Conservation (phyloP, 345 rosid genomes). For the Triadica sebifera region DNA sequence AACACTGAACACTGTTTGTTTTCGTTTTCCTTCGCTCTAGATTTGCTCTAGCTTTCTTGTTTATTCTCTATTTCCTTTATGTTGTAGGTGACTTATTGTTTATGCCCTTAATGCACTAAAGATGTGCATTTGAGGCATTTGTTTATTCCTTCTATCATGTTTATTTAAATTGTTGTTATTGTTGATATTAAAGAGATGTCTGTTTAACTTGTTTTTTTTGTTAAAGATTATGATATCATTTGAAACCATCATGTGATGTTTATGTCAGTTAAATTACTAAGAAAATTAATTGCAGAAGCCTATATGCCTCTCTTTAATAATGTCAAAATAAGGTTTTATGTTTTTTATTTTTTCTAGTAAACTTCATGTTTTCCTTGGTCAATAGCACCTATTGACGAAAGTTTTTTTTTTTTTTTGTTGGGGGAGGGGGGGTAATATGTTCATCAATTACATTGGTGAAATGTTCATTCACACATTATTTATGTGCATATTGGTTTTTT, state of each 20-base stretch:
- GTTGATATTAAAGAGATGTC: no score
- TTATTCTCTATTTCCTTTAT: not conserved
- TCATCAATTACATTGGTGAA: no score
- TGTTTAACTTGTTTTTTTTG: not conserved
- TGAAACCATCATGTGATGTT: not conserved
- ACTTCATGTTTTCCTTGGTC: not conserved
- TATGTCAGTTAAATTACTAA: not conserved
- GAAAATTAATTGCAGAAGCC: no score
- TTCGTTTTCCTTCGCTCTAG: not conserved
- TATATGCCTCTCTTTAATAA: not conserved
- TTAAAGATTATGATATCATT: not conserved
- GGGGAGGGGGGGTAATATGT: not conserved
- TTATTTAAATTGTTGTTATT: no score
- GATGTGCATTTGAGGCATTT: not conserved
- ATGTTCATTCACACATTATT: not conserved
- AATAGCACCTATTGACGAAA: not conserved
- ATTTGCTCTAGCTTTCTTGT: conserved; percentile 3
- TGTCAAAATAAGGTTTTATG: not conserved
- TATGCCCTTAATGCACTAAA: not conserved
- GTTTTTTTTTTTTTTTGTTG: no score
- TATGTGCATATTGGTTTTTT: not conserved
- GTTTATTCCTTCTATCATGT: not conserved
- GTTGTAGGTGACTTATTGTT: not conserved
- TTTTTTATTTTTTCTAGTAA: not conserved
- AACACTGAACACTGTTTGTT: conserved; percentile 14